These are phyloP conservation scores for Platanthera guangdongensis DNA, from an alignment of 106 monocot genomes.

Conservation along the genomic window DNA sequence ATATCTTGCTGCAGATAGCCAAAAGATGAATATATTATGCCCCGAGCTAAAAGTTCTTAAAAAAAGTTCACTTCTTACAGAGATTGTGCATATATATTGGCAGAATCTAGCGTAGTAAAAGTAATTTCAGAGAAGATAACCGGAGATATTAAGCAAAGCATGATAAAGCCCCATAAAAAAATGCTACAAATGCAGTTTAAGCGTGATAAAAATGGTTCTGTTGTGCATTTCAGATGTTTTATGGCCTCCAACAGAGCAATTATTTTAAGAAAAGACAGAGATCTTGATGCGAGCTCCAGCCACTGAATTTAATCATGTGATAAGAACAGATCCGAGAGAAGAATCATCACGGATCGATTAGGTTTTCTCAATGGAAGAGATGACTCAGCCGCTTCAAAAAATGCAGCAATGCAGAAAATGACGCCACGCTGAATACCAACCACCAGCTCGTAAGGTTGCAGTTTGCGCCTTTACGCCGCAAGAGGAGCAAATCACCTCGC, in stretches of 20 bases:
- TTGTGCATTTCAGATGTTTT: no score
- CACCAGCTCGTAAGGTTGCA: not conserved
- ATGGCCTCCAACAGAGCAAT: not conserved
- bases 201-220: not conserved
- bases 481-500: not conserved
- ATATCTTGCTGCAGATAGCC: not conserved
- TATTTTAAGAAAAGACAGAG: not conserved
- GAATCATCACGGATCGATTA: not conserved
- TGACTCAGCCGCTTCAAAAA: not conserved
- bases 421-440: not conserved
- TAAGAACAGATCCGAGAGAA: not conserved
- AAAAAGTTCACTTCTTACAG: not conserved
- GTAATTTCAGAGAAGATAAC: not conserved
- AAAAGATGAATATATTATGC: not conserved
- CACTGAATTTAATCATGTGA: no score
- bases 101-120: not conserved
- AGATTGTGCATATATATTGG: not conserved
- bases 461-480: not conserved
- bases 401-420: conserved; percentile 8
- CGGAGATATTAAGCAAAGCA: not conserved
- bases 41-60: not conserved
- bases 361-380: conserved; percentile 5
- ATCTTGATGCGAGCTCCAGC: not conserved
- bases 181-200: not conserved
- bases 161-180: not conserved